Evolutionary conservation across 306 rosid genomes (phyloP).

Genomic region (Gastrolobium villosum): DNA sequence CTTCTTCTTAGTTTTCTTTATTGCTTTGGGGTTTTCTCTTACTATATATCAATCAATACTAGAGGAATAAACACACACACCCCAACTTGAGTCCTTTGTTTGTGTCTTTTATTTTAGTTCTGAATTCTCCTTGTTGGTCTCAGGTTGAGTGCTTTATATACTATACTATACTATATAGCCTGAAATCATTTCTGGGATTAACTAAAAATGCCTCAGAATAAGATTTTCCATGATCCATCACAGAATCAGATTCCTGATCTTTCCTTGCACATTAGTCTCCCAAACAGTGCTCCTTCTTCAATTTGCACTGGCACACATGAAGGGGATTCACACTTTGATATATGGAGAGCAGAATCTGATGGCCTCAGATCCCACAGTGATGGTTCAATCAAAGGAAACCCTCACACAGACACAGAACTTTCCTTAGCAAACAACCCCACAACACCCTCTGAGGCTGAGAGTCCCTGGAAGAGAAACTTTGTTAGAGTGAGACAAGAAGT

Average conservation of each 20-base stretch:
- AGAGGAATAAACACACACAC: constrained; percentile 29
- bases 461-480: constrained; percentile 57
- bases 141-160: constrained; percentile 10
- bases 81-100: constrained; percentile 33
- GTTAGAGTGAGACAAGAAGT: constrained; percentile 23
- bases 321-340: constrained; percentile 58
- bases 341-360: constrained; percentile 53
- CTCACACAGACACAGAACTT: constrained; percentile 54
- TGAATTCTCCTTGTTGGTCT: constrained; percentile 37
- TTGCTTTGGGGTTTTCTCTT: too few relatives aligned
- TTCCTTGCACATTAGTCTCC: constrained; percentile 81
- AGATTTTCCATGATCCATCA: constrained; percentile 41
- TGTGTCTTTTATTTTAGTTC: constrained; percentile 4
- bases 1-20: constrained; percentile 37
- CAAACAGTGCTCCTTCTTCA: constrained; percentile 70
- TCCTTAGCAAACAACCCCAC: constrained; percentile 53
- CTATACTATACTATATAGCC: not conserved
- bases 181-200: constrained; percentile 40
- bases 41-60: constrained; percentile 36
- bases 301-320: constrained; percentile 48
- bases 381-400: constrained; percentile 51
- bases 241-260: constrained; percentile 84
- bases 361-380: constrained; percentile 61
- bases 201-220: constrained; percentile 55
- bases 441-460: constrained; percentile 57